phyloP scores from a whole-genome alignment of 1,284 basidiomycete genomes.

The Boletus semigastroideus region DNA sequence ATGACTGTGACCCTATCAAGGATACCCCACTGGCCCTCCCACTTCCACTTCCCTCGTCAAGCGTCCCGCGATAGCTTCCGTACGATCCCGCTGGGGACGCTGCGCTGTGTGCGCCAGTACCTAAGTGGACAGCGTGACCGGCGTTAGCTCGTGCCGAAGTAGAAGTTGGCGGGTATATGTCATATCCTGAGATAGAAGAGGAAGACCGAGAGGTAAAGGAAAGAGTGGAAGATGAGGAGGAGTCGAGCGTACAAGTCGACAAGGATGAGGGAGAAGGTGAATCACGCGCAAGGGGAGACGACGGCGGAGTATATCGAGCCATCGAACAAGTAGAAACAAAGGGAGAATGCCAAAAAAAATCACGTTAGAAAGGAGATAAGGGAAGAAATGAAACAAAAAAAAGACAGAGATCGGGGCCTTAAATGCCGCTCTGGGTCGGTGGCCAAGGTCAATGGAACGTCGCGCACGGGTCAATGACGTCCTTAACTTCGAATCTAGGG shows the following conservation, averaged over 20 bases:
- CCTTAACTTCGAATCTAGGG: background rate
- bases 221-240: constrained; percentile 10
- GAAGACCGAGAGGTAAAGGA: background rate
- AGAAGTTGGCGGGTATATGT: background rate
- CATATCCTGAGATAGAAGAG: background rate
- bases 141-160: constrained; percentile 14
- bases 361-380: constrained; percentile 5
- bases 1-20: constrained; percentile 17
- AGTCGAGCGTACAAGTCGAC: constrained; percentile 1
- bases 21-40: constrained; percentile 19
- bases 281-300: background rate
- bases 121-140: constrained; percentile 2
- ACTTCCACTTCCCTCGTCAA: constrained; percentile 15
- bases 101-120: constrained; percentile 15
- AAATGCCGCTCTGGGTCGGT: background rate
- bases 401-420: background rate
- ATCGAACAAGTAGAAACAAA: constrained; percentile 5
- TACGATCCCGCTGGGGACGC: constrained; percentile 27
- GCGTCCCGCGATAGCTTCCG: constrained; percentile 15
- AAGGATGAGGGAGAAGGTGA: constrained; percentile 2
- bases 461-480: background rate
- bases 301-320: background rate
- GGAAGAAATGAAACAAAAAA: background rate
- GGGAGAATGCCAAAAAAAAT: background rate
- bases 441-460: background rate